Conservation (phyloP, 768 basidiomycete genomes). For the Boletus reticuloceps region DNA sequence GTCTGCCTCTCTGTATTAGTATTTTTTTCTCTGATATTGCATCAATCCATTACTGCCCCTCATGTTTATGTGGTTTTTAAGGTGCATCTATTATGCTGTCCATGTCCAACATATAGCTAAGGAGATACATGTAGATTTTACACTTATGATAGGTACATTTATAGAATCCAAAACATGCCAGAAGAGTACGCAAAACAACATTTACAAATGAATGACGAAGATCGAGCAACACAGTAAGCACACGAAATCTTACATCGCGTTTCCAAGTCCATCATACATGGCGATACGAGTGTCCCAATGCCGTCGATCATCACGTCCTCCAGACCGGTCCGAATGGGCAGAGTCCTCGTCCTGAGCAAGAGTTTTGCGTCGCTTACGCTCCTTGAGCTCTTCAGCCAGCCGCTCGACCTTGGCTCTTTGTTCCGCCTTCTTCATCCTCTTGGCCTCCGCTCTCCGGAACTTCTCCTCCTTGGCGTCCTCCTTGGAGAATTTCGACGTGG, state of each 20-base stretch:
- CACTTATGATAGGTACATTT: conserved; percentile 25
- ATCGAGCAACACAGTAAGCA: too few species aligned
- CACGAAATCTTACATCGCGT: conserved; percentile 17
- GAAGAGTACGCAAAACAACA: background rate
- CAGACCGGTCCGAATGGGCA: conserved; percentile 24
- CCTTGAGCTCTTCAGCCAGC: conserved; percentile 46
- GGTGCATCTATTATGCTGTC: conserved; percentile 5
- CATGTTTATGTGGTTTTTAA: background rate
- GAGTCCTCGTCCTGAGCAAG: conserved; percentile 32
- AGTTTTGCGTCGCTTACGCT: conserved; percentile 32
- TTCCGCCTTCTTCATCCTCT: conserved; percentile 42
- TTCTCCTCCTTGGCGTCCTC: conserved; percentile 40
- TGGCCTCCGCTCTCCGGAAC: conserved; percentile 42
- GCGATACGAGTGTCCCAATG: conserved; percentile 22
- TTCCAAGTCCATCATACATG: conserved; percentile 34
- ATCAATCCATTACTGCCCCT: background rate
- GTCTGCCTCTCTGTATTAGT: background rate
- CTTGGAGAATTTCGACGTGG: conserved; percentile 12
- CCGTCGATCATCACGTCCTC: conserved; percentile 17
- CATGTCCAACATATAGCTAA: conserved; percentile 14
- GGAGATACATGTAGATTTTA: conserved; percentile 28
- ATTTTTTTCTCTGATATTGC: background rate
- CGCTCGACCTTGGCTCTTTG: conserved; percentile 38
- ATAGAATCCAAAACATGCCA: background rate
- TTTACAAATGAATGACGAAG: conserved; percentile 14